Percentiles rank a stretch among this genome's conserved stretches.
Evolutionary conservation across 1,284 basidiomycete species (phyloP).

Genomic region (Phylloporus gajari): DNA sequence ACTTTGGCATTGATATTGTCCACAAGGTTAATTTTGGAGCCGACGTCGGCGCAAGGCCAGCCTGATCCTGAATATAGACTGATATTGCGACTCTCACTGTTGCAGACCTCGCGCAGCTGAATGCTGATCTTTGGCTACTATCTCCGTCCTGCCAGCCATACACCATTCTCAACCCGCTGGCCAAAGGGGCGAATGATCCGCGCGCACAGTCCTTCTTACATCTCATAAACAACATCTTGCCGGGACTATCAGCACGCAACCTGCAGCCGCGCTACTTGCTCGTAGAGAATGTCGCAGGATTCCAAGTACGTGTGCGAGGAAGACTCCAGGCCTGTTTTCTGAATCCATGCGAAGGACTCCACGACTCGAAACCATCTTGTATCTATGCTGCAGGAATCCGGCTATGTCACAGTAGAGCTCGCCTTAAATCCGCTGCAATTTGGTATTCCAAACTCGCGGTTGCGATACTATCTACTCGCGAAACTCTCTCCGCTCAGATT

Average conservation of each 20-base stretch:
- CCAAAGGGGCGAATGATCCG: slow-evolving; percentile 74
- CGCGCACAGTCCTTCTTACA: slow-evolving; percentile 80
- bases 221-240: slow-evolving; percentile 72
- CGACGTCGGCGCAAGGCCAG: not conserved
- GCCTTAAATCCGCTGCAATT: slow-evolving; percentile 79
- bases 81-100: slow-evolving; percentile 71
- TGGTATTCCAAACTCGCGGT: slow-evolving; percentile 79
- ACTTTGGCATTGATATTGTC: slow-evolving; percentile 59
- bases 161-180: slow-evolving; percentile 76
- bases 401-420: slow-evolving; percentile 70
- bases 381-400: slow-evolving; percentile 58
- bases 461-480: slow-evolving; percentile 82
- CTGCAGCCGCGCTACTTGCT: slow-evolving; percentile 67
- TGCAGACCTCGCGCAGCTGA: slow-evolving; percentile 52
- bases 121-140: slow-evolving; percentile 74
- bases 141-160: slow-evolving; percentile 86
- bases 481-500: slow-evolving; percentile 57
- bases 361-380: slow-evolving; percentile 66
- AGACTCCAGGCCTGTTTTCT: slow-evolving; percentile 5
- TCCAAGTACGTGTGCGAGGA: slow-evolving; percentile 64
- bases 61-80: slow-evolving; percentile 49
- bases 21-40: slow-evolving; percentile 55
- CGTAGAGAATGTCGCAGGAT: slow-evolving; percentile 83
- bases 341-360: slow-evolving; percentile 63
- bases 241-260: slow-evolving; percentile 57